Percentiles rank a stretch among this genome's conserved stretches.
These are phyloP conservation scores for Carex littledalei DNA, from an alignment of 176 grass and related monocot species.

Conservation along the genomic window DNA sequence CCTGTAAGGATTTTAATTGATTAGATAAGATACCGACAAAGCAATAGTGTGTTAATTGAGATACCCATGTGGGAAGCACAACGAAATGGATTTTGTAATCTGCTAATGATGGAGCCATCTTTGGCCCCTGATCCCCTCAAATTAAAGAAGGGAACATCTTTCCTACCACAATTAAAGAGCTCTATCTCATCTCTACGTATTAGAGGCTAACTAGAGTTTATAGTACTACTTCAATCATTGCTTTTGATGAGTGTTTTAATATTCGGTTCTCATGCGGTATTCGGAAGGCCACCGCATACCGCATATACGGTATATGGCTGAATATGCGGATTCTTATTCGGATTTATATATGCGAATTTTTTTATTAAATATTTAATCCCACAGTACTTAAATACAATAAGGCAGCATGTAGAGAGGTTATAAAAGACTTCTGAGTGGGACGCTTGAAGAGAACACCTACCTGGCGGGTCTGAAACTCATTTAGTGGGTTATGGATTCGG, in stretches of 20 bases:
- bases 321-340: too few relatives aligned
- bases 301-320: too few relatives aligned
- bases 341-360: too few relatives aligned
- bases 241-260: neutral
- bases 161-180: conserved; percentile 6
- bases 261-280: too few relatives aligned
- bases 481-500: too few relatives aligned
- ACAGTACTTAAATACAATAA: too few relatives aligned
- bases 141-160: neutral
- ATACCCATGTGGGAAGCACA: conserved; percentile 51
- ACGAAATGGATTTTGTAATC: conserved; percentile 32
- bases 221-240: neutral
- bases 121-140: conserved; percentile 8
- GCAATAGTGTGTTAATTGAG: conserved; percentile 19
- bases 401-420: too few relatives aligned
- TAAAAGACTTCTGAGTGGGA: too few relatives aligned
- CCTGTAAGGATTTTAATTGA: neutral
- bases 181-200: neutral
- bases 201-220: neutral
- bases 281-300: too few relatives aligned
- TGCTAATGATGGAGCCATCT: conserved; percentile 24
- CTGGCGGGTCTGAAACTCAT: too few relatives aligned
- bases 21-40: conserved; percentile 13
- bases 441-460: too few relatives aligned
- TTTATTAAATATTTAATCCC: too few relatives aligned